Conservation (phyloP, 2,329 filamentous ascomycete genomes). For the Aureobasidium musti region DNA sequence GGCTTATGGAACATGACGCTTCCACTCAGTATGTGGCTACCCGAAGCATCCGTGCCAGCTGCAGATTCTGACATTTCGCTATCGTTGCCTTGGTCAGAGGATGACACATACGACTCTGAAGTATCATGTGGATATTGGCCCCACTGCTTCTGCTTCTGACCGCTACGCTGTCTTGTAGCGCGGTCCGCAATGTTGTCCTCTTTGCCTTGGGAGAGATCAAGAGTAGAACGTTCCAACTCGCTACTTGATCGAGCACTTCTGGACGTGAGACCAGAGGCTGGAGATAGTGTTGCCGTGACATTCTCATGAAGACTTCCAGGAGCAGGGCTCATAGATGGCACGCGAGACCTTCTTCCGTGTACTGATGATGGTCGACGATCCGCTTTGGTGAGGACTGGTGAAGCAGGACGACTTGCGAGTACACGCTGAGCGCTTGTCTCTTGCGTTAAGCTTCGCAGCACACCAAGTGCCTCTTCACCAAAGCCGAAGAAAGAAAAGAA, state of each 20-base stretch:
- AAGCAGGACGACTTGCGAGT: slow-evolving; percentile 21
- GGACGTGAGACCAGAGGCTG: slow-evolving; percentile 42
- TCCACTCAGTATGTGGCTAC: slow-evolving; percentile 83
- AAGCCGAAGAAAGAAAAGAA: slow-evolving; percentile 95
- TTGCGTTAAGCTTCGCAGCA: slow-evolving; percentile 72
- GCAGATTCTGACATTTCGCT: slow-evolving; percentile 52
- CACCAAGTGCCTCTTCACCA: slow-evolving; percentile 77
- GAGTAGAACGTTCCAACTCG: slow-evolving; percentile 48
- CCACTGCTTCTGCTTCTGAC: slow-evolving; percentile 4
- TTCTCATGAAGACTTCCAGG: slow-evolving; percentile 37
- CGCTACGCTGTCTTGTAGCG: not conserved
- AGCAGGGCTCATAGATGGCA: slow-evolving; percentile 27
- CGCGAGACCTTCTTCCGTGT: slow-evolving; percentile 22
- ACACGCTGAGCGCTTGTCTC: slow-evolving; percentile 50
- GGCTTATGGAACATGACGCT: slow-evolving; percentile 88
- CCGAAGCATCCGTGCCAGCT: slow-evolving; percentile 75
- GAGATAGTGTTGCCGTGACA: slow-evolving; percentile 50
- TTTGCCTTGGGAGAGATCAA: slow-evolving; percentile 40
- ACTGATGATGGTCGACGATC: slow-evolving; percentile 13
- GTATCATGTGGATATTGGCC: slow-evolving; percentile 56
- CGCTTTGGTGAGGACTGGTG: not conserved
- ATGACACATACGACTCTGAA: slow-evolving; percentile 67
- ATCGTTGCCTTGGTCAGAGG: slow-evolving; percentile 36
- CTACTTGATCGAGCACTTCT: slow-evolving; percentile 48
- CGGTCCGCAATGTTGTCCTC: slow-evolving; percentile 33